These are phyloP conservation scores for Poronia punctata DNA, from an alignment of 495 filamentous ascomycete genomes.

Conservation along the genomic window DNA sequence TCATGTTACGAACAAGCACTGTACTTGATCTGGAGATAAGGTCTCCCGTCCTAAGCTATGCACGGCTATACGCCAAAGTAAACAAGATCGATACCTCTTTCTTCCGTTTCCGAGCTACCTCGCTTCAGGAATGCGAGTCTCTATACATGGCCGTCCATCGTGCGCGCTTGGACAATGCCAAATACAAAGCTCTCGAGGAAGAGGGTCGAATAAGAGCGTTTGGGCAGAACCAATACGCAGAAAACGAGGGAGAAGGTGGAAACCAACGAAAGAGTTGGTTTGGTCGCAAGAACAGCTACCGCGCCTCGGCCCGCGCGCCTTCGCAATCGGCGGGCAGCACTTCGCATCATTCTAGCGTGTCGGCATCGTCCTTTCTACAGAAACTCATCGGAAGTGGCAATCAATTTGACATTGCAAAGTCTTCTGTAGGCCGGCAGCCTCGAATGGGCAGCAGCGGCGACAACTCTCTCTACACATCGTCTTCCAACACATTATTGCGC, in stretches of 20 bases:
- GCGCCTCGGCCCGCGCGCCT: slow-evolving; percentile 46
- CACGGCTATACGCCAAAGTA: slow-evolving; percentile 61
- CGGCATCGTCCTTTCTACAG: slow-evolving; percentile 67
- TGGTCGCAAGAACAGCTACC: slow-evolving; percentile 53
- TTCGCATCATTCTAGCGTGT: slow-evolving; percentile 55
- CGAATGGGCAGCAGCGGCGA: slow-evolving; percentile 45
- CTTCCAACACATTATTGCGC: slow-evolving; percentile 49
- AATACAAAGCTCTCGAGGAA: slow-evolving; percentile 73
- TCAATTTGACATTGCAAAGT: slow-evolving; percentile 67
- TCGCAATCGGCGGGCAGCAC: slow-evolving; percentile 35
- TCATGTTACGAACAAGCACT: slow-evolving; percentile 79
- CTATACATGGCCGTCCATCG: slow-evolving; percentile 80
- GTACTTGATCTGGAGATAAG: slow-evolving; percentile 91
- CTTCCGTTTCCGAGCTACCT: slow-evolving; percentile 70
- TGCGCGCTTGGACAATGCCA: slow-evolving; percentile 78
- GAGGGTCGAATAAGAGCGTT: slow-evolving; percentile 45
- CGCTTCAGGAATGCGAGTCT: slow-evolving; percentile 65
- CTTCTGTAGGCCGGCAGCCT: slow-evolving; percentile 41
- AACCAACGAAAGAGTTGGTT: slow-evolving; percentile 44
- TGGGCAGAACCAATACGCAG: slow-evolving; percentile 31
- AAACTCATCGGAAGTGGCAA: slow-evolving; percentile 41
- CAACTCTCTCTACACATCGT: slow-evolving; percentile 55
- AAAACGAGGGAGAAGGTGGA: slow-evolving; percentile 33
- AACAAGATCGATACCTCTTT: slow-evolving; percentile 62
- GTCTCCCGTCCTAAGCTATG: slow-evolving; percentile 53